Evolutionary conservation across 371 early-diverging fungal genomes (phyloP).

Genomic region (Actinomucor elegans): DNA sequence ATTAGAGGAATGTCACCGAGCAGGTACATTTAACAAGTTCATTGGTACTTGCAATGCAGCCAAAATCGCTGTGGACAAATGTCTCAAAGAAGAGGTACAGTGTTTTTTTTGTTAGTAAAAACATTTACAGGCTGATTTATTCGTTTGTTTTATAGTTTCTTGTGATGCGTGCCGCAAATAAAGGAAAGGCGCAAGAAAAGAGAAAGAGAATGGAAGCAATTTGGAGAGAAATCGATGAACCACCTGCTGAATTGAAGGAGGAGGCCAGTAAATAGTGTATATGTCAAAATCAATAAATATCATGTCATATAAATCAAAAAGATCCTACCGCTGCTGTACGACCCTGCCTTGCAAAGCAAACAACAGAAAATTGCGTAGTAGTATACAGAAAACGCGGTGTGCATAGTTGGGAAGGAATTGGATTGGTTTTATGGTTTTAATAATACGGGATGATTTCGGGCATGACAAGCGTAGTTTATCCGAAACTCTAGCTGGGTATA

Average conservation of each 20-base stretch:
- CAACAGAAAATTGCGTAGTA: too few relatives aligned
- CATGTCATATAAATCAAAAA: too few relatives aligned
- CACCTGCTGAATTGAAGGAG: slow-evolving; percentile 24
- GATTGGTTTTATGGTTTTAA: too few relatives aligned
- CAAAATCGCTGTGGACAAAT: slow-evolving; percentile 38
- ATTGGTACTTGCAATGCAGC: slow-evolving; percentile 44
- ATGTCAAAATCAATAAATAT: too few relatives aligned
- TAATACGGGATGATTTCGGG: too few relatives aligned
- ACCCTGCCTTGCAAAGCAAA: too few relatives aligned
- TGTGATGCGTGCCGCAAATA: slow-evolving; percentile 36
- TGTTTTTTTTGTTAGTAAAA: slow-evolving; percentile 20
- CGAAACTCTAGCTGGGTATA: too few relatives aligned
- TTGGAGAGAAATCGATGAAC: slow-evolving; percentile 53
- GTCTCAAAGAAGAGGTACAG: slow-evolving; percentile 44
- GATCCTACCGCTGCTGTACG: too few relatives aligned
- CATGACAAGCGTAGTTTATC: too few relatives aligned
- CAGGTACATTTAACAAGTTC: slow-evolving; percentile 46
- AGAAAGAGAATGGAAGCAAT: slow-evolving; percentile 42
- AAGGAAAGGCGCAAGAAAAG: slow-evolving; percentile 34
- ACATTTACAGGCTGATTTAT: neutral
- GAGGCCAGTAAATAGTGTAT: too few relatives aligned
- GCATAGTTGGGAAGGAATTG: too few relatives aligned
- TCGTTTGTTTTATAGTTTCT: slow-evolving; percentile 26
- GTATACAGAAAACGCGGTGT: too few relatives aligned
- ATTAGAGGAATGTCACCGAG: slow-evolving; percentile 42